These are phyloP conservation scores for Tylopilus cervinicoccineus DNA, from an alignment of 768 basidiomycete species.

Conservation along the genomic window DNA sequence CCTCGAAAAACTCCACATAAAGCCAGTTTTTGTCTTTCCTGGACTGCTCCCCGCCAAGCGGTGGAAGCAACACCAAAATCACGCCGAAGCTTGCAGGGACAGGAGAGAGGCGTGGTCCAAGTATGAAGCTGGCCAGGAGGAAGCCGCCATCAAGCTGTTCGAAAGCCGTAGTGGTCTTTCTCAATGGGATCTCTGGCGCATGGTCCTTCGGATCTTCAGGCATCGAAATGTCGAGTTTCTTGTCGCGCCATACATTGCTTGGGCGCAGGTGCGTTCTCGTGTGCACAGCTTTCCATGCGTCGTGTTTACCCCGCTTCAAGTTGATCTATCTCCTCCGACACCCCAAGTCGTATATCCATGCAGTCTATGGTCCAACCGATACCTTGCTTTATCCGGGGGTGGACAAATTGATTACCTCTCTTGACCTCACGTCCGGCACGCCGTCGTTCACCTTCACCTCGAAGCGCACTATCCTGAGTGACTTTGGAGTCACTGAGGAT, in stretches of 20 bases:
- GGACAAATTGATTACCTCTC: slow-evolving; percentile 84
- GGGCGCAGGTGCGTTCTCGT: slow-evolving; percentile 78
- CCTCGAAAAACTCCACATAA: slow-evolving; percentile 89
- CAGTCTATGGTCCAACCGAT: slow-evolving; percentile 89
- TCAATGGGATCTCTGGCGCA: slow-evolving; percentile 93
- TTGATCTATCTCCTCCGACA: slow-evolving; percentile 94
- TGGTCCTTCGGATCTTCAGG: slow-evolving; percentile 88
- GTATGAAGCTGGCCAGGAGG: slow-evolving; percentile 91
- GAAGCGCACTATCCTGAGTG: slow-evolving; percentile 68
- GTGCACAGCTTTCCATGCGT: not conserved
- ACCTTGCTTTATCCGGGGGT: slow-evolving; percentile 83
- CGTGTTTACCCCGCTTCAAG: slow-evolving; percentile 39
- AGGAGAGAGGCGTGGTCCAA: slow-evolving; percentile 86
- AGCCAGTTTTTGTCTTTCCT: slow-evolving; percentile 97
- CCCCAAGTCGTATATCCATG: slow-evolving; percentile 89
- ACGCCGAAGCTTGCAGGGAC: slow-evolving; percentile 64
- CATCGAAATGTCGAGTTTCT: slow-evolving; percentile 95
- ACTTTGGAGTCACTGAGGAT: slow-evolving; percentile 69
- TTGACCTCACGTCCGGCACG: slow-evolving; percentile 66
- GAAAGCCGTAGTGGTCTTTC: slow-evolving; percentile 66
- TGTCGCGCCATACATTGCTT: slow-evolving; percentile 91
- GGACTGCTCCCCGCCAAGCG: slow-evolving; percentile 79
- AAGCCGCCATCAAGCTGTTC: slow-evolving; percentile 81
- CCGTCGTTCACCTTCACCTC: slow-evolving; percentile 83
- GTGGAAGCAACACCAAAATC: slow-evolving; percentile 52